Evolutionary conservation across 257 asterid genomes (phyloP).

Genomic region (Agastache rugosa): DNA sequence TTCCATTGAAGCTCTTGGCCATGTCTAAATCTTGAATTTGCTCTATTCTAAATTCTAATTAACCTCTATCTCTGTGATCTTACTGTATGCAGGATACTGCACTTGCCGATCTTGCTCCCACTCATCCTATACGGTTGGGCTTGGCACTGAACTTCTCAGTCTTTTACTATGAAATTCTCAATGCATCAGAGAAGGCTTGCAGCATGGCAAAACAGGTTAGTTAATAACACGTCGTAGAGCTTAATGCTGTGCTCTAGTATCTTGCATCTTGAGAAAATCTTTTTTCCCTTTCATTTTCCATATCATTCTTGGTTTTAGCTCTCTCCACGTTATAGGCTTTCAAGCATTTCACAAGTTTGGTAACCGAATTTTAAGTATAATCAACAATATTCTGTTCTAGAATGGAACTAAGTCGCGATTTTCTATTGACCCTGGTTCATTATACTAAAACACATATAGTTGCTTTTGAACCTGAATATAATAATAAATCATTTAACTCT

Average conservation of each 20-base stretch:
- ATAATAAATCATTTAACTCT: not conserved
- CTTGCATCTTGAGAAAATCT: not conserved
- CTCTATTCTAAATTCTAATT: slow-evolving; percentile 12
- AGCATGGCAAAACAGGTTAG: slow-evolving; percentile 73
- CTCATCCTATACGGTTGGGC: slow-evolving; percentile 71
- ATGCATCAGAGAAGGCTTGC: slow-evolving; percentile 70
- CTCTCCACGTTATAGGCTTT: not conserved
- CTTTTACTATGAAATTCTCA: slow-evolving; percentile 70
- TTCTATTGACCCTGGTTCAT: slow-evolving; percentile 9
- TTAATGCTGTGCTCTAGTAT: not conserved
- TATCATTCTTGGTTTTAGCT: not conserved
- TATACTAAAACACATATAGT: not conserved
- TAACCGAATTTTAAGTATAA: not conserved
- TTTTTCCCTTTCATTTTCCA: slow-evolving; percentile 3
- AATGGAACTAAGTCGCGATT: not conserved
- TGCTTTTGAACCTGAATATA: not conserved
- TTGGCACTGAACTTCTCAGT: slow-evolving; percentile 72
- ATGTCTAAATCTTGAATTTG: not conserved
- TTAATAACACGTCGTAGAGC: not conserved
- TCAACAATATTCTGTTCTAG: not conserved
- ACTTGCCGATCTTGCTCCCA: slow-evolving; percentile 63
- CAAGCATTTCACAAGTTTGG: not conserved
- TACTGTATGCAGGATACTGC: slow-evolving; percentile 55
- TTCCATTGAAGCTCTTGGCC: not conserved
- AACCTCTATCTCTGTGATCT: slow-evolving; percentile 21